Evolutionary conservation across 306 rosid genomes (phyloP), one percentile per base, ranked within the genome.

Genomic region (Alnus glutinosa): DNA sequence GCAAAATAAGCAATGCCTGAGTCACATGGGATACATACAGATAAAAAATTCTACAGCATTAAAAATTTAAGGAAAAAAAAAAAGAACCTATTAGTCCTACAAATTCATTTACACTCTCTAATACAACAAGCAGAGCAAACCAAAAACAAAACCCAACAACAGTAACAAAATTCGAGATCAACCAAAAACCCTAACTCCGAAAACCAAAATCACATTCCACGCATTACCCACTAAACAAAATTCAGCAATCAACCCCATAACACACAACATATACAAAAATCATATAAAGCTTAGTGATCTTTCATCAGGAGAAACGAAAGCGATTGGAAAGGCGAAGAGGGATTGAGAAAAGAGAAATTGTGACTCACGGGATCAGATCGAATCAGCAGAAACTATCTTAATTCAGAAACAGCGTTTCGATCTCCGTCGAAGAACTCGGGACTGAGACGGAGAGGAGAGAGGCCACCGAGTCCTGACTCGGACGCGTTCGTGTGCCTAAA

Each of bases 171-270:
- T 71, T 49, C 28, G 23, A 69, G 48, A 80, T 48, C 36, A 67
- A 66, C 4, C 18, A 59, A 80, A 76, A 51, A 49, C 75, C 83
- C 77, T 42, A 81, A 75, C 77, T 55, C 69, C 75, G 19, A 51
- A 79, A 75, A 14, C 58, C 75, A 32, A 51, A 79, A 75, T 19
- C 58, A 69, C 57, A 13, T 68, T 70, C 39, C 42, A 36, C 34
- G 2, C 13, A 42, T 63, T 58, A 70, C 28, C 7, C 55, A 75
- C 47, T 51, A 16, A 73, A 42, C 39, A 28, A 73, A 9, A 51
- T 50, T 71, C 59, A 51, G 55, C 58, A 50, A 39, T n/a, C 30
- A 16, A n/a, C 12, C 46, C 6, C 72, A 42, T n/a, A 9, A 44
- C 32, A 68, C 1, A 67, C 6, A 39, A n/a, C 19, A n/a, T 9